A percentile compares a stretch with the other conserved stretches of the same genome.
Evolutionary conservation across 2,329 filamentous ascomycete species (phyloP).

Genomic region (Camillea tinctor): DNA sequence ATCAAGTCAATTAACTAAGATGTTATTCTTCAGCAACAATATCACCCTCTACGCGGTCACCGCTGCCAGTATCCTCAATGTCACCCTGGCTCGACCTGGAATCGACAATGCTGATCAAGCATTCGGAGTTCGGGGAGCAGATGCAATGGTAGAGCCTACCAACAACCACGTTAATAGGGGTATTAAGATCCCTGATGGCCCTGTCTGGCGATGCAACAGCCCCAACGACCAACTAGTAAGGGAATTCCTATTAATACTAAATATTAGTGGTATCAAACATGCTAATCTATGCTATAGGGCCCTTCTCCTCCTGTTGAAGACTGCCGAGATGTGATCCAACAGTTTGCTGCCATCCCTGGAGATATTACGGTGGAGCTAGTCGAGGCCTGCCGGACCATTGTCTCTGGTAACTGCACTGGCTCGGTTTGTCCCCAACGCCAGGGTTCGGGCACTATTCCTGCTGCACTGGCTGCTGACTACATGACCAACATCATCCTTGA

Average conservation of each 20-base stretch:
- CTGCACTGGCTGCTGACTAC: conserved; percentile 23
- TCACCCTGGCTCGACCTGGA: neutral
- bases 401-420: conserved; percentile 28
- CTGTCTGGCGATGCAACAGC: neutral
- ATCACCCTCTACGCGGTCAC: neutral
- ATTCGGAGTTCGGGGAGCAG: neutral
- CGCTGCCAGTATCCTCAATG: neutral
- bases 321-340: conserved; percentile 24
- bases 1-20: neutral
- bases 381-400: conserved; percentile 24
- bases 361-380: conserved; percentile 25
- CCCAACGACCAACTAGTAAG: neutral
- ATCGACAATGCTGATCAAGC: neutral
- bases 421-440: conserved; percentile 26
- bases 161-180: conserved; percentile 1
- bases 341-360: conserved; percentile 18
- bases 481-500: conserved; percentile 20
- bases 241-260: neutral
- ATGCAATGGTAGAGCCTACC: conserved; percentile 1
- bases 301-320: conserved; percentile 27
- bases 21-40: neutral
- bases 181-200: neutral
- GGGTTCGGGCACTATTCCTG: conserved; percentile 23
- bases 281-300: conserved; percentile 13
- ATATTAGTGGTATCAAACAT: neutral